Base-by-base conservation (phyloP, 768 basidiomycete species). In the Flagelloscypha sp. region DNA sequence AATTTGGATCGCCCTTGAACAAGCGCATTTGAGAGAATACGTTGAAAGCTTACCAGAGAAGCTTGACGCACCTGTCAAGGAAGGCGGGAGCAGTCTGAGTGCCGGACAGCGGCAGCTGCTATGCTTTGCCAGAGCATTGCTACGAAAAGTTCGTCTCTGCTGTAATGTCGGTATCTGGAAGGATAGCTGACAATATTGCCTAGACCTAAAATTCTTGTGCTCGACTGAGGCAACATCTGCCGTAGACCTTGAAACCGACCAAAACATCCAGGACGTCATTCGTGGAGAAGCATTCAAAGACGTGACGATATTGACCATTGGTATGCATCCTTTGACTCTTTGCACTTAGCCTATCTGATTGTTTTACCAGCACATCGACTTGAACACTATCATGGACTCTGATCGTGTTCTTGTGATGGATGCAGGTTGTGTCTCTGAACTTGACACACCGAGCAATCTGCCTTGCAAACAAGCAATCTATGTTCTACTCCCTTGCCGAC, bases 141-240 rank as follows among this genome's bases (percentile, higher is more conserved):
- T 94, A 37, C 68, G 83, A 36, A 84, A 86, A 65, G 79, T 76
- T n/a, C n/a, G n/a, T n/a, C n/a, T n/a, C 16, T 19, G 13, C 37
- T n/a, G n/a, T n/a, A n/a, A n/a, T n/a, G n/a, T 21, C 7, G n/a
- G n/a, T n/a, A n/a, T n/a, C n/a, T n/a, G n/a, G n/a, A n/a, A n/a
- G n/a, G n/a, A n/a, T n/a, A n/a, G n/a, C n/a, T n/a, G n/a, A n/a
- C n/a, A n/a, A n/a, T n/a, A n/a, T n/a, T n/a, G n/a, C n/a, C n/a
- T 23, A 40, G 83, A 74, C 77, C 85, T 12, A 92, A 81, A 57
- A 81, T 95, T 24, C 65, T 97, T 5, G 86, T 95, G 1, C 65
- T 97, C n/a, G 93, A 95, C n/a, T 50, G 93, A 97, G 74, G 85
- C 88, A 2, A 93, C 88, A 5, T 86, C 81, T 24, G 87, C 88